These are phyloP conservation scores for Fusarium hainanense DNA, from an alignment of 2,329 filamentous ascomycete species.

Conservation along the genomic window DNA sequence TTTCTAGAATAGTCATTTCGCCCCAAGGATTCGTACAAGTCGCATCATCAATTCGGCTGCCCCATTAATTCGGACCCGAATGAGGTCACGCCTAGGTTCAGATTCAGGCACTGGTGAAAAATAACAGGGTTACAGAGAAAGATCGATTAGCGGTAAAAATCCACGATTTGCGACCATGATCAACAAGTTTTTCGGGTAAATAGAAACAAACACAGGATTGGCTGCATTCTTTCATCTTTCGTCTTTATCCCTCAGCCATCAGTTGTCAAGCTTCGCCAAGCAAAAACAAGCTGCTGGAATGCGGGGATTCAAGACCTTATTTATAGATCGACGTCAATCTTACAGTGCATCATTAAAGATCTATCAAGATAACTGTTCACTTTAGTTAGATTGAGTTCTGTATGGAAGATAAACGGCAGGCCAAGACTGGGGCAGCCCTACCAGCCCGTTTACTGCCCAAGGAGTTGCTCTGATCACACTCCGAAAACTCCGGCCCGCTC, in stretches of 20 bases:
- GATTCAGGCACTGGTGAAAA: slow-evolving; percentile 11
- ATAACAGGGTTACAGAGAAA: slow-evolving; percentile 8
- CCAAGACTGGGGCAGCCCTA: neutral
- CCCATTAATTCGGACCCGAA: neutral
- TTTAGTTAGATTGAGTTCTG: neutral
- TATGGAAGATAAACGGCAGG: neutral
- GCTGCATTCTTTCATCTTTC: neutral
- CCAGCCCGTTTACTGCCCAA: neutral
- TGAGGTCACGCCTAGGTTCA: slow-evolving; percentile 14
- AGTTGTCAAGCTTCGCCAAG: slow-evolving; percentile 18
- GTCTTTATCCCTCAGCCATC: neutral
- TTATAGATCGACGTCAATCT: neutral
- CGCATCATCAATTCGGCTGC: neutral
- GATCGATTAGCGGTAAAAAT: slow-evolving; percentile 14
- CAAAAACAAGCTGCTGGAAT: neutral
- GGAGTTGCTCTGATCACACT: neutral
- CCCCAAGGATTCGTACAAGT: neutral
- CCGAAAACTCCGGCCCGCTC: slow-evolving; percentile 27
- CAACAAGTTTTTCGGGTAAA: neutral
- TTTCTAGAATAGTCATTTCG: slow-evolving; percentile 20
- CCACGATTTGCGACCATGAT: slow-evolving; percentile 9
- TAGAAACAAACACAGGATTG: neutral
- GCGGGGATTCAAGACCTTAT: neutral
- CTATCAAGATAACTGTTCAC: neutral
- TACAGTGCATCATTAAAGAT: neutral